These are phyloP conservation scores for Ramichloridium luteum DNA, from an alignment of 2,329 filamentous ascomycete genomes.

Conservation along the genomic window DNA sequence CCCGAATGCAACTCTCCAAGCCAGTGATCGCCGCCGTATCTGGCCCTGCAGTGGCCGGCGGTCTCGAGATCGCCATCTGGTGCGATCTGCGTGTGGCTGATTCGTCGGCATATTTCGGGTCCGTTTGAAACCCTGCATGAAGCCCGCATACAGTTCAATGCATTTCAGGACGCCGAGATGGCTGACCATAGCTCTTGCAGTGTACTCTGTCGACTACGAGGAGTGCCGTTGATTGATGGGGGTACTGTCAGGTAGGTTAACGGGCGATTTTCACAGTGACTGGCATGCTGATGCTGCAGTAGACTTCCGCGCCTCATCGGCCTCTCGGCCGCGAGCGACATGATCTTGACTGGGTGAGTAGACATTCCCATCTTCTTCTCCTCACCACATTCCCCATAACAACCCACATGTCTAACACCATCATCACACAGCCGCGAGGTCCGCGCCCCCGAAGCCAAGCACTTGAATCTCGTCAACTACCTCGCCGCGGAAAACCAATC, in stretches of 20 bases:
- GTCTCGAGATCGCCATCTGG: not conserved
- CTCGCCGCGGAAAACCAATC: not conserved
- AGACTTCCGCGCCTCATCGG: not conserved
- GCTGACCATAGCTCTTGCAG: no score
- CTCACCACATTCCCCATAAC: no score
- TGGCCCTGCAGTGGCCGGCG: not conserved
- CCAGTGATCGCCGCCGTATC: not conserved
- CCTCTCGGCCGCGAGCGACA: not conserved
- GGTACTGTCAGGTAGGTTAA: not conserved
- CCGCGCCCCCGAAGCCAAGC: not conserved
- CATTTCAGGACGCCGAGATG: no score
- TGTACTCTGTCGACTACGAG: not conserved
- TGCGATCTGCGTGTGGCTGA: not conserved
- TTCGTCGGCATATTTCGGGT: not conserved
- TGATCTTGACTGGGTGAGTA: constrained; percentile 1
- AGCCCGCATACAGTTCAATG: not conserved
- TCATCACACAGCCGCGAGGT: not conserved
- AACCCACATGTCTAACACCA: no score
- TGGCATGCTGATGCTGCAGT: not conserved
- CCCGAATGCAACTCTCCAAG: constrained; percentile 1
- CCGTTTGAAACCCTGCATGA: no score
- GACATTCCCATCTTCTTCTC: no score
- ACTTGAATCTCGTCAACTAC: constrained; percentile 1
- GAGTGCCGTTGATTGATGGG: not conserved
- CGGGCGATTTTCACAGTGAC: not conserved